Evolutionary conservation across 257 asterid genomes (phyloP).

Genomic region (Solanum virginianum): DNA sequence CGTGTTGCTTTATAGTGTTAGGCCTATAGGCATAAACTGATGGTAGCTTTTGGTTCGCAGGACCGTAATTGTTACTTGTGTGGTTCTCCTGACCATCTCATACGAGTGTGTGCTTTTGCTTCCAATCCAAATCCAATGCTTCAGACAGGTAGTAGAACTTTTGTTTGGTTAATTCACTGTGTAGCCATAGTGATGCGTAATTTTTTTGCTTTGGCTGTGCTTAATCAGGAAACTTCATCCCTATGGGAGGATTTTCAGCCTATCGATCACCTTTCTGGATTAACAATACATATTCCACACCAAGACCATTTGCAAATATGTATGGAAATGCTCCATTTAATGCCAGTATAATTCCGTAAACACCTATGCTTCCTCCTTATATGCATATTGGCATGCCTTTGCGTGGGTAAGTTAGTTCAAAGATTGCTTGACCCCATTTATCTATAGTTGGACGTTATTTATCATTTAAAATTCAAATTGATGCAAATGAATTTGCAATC

Average conservation of each 20-base stretch:
- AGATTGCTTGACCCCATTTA: background rate
- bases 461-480: background rate
- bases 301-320: no score
- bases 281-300: no score
- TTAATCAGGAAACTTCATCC: no score
- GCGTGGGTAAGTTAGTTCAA: constrained; percentile 28
- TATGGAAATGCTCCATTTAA: no score
- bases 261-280: no score
- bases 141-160: constrained; percentile 37
- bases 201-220: no score
- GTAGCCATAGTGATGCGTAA: no score
- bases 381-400: constrained; percentile 27
- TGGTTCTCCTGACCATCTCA: constrained; percentile 83
- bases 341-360: no score
- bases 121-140: constrained; percentile 43
- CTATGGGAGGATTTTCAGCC: no score
- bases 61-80: constrained; percentile 50
- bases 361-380: no score
- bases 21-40: background rate
- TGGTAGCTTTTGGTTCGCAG: background rate
- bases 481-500: background rate
- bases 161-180: background rate
- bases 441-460: background rate
- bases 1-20: background rate
- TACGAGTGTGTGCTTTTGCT: constrained; percentile 56